Base-by-base conservation (phyloP, 1,284 basidiomycete species). In the Papiliotrema nemorosa region DNA sequence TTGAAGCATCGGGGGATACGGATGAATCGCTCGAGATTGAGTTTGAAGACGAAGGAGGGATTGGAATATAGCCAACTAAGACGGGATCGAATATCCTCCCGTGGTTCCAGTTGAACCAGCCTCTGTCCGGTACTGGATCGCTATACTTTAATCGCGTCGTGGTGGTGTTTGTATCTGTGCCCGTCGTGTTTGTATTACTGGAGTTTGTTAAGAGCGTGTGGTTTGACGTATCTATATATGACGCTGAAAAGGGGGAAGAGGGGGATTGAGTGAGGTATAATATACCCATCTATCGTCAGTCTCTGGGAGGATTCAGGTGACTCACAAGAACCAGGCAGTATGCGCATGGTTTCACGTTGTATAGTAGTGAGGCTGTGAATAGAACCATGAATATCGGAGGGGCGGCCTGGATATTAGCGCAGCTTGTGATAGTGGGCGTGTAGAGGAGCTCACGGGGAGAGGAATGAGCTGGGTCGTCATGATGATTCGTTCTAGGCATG, bases 241-340 rank as follows among this genome's bases (percentile, higher is more conserved):
- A 7, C 29, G 29, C 29, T 31, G 29, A 31, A 59, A 71, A 69
- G 5, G 69, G 69, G 1, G 69, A 72, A 2, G 66, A 63, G 3
- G 66, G 64, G 14, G 67, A 68, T 0, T 61, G 64, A 13, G 67
- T 62, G 34, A 69, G 57, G 57, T 64, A 69, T 26, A 69, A 57
- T 29, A 69, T 60, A 1, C 58, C 49, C 16, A 63, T 57, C 69
- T 71, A 50, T 13, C 20, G 22, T 44, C 46, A 47, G 45, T 18
- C 10, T 13, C 25, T 3, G 18, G 29, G 6, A 33, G 14, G 14
- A 9, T 21, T 13, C 18, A 10, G 16, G 21, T 21, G 5, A 62
- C 67, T 58, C 52, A 67, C 66, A 2, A 64, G 53, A 10, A 56
- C 51, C 16, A 67, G 35, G 39, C 66, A 70, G 45, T 70, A 68